Evolutionary conservation across 108 stramenopile species (phyloP).

Genomic region (Cyclotella cryptica): DNA sequence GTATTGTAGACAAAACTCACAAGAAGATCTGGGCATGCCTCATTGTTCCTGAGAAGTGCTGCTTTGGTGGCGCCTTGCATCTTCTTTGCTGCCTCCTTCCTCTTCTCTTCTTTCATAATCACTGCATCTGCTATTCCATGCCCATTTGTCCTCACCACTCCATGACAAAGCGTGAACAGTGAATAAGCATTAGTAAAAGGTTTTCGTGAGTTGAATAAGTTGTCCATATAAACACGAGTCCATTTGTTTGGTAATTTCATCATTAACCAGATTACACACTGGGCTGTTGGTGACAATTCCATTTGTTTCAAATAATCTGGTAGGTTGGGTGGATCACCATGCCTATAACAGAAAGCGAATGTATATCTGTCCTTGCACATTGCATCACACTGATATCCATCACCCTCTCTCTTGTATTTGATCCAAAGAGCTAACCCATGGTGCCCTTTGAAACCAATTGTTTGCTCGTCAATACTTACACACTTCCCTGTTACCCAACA

Average conservation of each 20-base stretch:
- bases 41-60: neutral
- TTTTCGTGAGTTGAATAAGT: too few relatives aligned
- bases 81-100: neutral
- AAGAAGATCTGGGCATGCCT: too few relatives aligned
- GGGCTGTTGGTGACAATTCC: too few relatives aligned
- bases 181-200: neutral
- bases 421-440: too few relatives aligned
- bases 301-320: neutral
- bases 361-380: conserved; percentile 33
- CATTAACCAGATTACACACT: too few relatives aligned
- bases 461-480: too few relatives aligned
- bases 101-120: conserved; percentile 2
- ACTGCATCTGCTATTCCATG: too few relatives aligned
- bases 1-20: conserved; percentile 25
- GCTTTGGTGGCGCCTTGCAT: too few relatives aligned
- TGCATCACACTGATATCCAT: too few relatives aligned
- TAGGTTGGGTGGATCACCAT: neutral
- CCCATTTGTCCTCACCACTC: too few relatives aligned
- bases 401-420: conserved; percentile 44
- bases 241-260: conserved; percentile 13
- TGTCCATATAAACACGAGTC: conserved; percentile 16
- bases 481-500: too few relatives aligned
- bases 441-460: conserved; percentile 36
- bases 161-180: neutral
- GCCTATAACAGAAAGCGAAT: conserved; percentile 13